Percentiles rank a stretch among this genome's conserved stretches.
These are phyloP conservation scores for Microsporum audouinii DNA, from an alignment of 2,329 filamentous ascomycete genomes.

Conservation along the genomic window DNA sequence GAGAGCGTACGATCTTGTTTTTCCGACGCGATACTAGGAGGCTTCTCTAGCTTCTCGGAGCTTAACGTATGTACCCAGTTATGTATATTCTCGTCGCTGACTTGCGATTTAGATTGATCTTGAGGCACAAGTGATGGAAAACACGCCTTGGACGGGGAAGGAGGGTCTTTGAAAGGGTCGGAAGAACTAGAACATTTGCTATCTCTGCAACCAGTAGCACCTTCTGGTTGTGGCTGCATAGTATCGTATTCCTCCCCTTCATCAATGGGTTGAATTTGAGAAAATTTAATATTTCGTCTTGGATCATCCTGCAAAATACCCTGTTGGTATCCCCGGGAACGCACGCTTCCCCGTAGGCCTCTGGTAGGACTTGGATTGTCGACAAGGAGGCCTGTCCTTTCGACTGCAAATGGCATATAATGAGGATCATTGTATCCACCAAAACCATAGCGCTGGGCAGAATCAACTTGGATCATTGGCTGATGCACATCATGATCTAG, in stretches of 20 bases:
- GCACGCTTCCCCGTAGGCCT: conserved; percentile 30
- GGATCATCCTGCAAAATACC: conserved; percentile 38
- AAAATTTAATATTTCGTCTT: conserved; percentile 39
- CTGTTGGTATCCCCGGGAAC: conserved; percentile 30
- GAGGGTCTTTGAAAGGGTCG: conserved; percentile 13
- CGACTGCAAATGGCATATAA: conserved; percentile 19
- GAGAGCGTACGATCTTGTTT: conserved; percentile 47
- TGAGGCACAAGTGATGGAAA: conserved; percentile 6
- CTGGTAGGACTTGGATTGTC: conserved; percentile 32
- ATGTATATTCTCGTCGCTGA: background rate
- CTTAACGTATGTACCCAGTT: background rate
- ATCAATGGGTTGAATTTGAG: conserved; percentile 52
- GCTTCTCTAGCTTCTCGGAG: background rate
- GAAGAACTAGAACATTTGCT: conserved; percentile 10
- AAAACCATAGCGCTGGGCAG: background rate
- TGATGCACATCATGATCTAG: background rate
- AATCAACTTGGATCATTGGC: background rate
- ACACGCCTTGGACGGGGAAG: conserved; percentile 11
- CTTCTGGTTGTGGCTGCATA: conserved; percentile 10
- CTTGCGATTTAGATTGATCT: background rate
- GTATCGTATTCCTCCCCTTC: conserved; percentile 50
- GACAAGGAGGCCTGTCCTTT: conserved; percentile 33
- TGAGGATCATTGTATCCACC: background rate
- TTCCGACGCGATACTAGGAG: conserved; percentile 36
- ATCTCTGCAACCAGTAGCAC: conserved; percentile 12